Evolutionary conservation across 495 filamentous ascomycete genomes (phyloP).

Genomic region (Neurospora hispaniola): DNA sequence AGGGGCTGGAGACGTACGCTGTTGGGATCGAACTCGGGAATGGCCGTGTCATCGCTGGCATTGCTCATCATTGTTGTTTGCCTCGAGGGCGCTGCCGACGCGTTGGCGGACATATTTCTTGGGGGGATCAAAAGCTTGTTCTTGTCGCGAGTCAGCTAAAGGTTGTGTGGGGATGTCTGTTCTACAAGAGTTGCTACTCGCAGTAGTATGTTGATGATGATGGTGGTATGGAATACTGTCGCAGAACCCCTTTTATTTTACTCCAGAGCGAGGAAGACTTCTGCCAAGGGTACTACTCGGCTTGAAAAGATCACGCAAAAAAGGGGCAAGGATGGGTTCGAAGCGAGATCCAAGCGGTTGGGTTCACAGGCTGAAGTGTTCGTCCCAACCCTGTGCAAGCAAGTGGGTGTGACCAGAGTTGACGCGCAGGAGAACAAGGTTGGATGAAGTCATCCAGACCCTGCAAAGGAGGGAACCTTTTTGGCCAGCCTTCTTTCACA

Average conservation of each 20-base stretch:
- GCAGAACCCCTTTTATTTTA: not conserved
- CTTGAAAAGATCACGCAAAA: not conserved
- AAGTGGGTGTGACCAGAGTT: not conserved
- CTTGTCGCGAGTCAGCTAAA: not conserved
- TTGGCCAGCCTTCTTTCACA: not conserved
- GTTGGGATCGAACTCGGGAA: constrained; percentile 70
- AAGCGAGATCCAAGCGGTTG: not conserved
- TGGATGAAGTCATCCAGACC: not conserved
- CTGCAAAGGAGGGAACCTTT: not conserved
- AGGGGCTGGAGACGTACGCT: constrained; percentile 41
- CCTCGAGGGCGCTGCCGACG: constrained; percentile 39
- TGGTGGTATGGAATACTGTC: not conserved
- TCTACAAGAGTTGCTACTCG: not conserved
- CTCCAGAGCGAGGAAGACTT: not conserved
- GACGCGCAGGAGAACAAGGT: not conserved
- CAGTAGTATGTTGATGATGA: not conserved
- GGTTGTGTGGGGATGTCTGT: not conserved
- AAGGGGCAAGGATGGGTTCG: not conserved
- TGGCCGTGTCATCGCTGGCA: constrained; percentile 43
- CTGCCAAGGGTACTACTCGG: not conserved
- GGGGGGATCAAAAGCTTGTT: not conserved
- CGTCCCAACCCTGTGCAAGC: not conserved
- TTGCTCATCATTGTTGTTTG: constrained; percentile 43
- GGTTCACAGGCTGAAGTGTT: not conserved
- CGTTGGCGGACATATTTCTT: not conserved